A percentile compares a stretch with the other conserved stretches of the same genome.
Evolutionary conservation across 148 eudicot species (phyloP).

Genomic region (Selenicereus undatus): DNA sequence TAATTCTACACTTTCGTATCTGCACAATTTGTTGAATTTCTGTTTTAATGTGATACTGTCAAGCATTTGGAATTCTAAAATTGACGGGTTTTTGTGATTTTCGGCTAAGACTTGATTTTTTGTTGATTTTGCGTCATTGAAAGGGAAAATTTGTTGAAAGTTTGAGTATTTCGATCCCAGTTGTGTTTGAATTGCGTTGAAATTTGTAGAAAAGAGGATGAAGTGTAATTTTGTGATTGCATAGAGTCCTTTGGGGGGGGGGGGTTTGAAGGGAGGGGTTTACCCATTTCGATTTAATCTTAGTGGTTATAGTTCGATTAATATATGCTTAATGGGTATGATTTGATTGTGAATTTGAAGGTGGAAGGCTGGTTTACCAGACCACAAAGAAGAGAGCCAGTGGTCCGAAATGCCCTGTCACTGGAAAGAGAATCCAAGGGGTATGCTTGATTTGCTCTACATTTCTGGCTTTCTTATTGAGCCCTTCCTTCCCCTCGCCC

Average conservation of each 20-base stretch:
- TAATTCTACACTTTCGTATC: not conserved
- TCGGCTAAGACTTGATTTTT: not conserved
- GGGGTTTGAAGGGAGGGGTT: not conserved
- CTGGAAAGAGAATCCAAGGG: slow-evolving; percentile 85
- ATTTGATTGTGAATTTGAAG: slow-evolving; percentile 19
- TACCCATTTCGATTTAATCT: not conserved
- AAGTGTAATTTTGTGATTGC: too few species aligned
- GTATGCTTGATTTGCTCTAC: slow-evolving; percentile 29
- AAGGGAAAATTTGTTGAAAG: not conserved
- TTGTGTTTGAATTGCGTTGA: not conserved
- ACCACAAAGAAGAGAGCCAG: slow-evolving; percentile 79
- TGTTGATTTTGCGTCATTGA: not conserved
- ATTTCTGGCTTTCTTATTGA: not conserved
- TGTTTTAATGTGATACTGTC: not conserved
- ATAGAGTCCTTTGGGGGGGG: not conserved
- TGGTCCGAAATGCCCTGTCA: slow-evolving; percentile 78
- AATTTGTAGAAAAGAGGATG: too few species aligned
- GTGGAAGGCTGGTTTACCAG: slow-evolving; percentile 64
- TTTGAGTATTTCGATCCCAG: not conserved
- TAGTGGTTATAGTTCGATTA: not conserved
- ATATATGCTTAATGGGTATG: not conserved
- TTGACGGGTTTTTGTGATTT: not conserved
- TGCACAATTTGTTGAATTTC: not conserved
- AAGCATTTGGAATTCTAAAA: not conserved
- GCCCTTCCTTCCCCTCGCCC: not conserved